These are phyloP conservation scores for Trichoderma polysporum DNA, from an alignment of 2,329 filamentous ascomycete species.

Conservation along the genomic window DNA sequence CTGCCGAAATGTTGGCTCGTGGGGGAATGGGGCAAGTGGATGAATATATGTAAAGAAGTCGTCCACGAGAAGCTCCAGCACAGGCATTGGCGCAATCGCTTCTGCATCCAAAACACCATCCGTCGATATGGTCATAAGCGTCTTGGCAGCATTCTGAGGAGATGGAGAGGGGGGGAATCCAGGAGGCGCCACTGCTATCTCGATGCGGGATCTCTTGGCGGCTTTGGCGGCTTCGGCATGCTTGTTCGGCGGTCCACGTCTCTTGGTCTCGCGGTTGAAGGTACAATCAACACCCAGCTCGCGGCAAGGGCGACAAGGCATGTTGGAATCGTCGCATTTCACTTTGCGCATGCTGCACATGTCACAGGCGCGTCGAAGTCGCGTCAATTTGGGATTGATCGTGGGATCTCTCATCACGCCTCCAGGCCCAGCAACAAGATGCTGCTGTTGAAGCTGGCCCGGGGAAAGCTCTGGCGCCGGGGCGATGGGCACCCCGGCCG, in stretches of 20 bases:
- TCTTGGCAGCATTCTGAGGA: slow-evolving; percentile 49
- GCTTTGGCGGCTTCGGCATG: slow-evolving; percentile 57
- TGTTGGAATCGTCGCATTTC: slow-evolving; percentile 57
- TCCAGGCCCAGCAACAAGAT: slow-evolving; percentile 21
- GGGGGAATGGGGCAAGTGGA: slow-evolving; percentile 73
- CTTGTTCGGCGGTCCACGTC: slow-evolving; percentile 59
- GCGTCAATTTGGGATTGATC: slow-evolving; percentile 52
- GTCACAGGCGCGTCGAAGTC: slow-evolving; percentile 58
- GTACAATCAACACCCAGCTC: slow-evolving; percentile 60
- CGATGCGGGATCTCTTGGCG: slow-evolving; percentile 48
- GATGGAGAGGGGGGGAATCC: slow-evolving; percentile 39
- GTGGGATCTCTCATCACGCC: slow-evolving; percentile 40
- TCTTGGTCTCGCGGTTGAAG: slow-evolving; percentile 56
- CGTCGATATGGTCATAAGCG: slow-evolving; percentile 47
- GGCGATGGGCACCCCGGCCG: slow-evolving; percentile 14
- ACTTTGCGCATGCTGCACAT: slow-evolving; percentile 63
- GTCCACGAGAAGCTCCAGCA: slow-evolving; percentile 68
- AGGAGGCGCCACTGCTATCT: slow-evolving; percentile 27
- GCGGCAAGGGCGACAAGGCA: slow-evolving; percentile 57
- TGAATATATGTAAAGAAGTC: slow-evolving; percentile 85
- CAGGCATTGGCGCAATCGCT: slow-evolving; percentile 67
- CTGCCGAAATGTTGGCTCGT: slow-evolving; percentile 73
- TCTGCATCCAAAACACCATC: slow-evolving; percentile 59
- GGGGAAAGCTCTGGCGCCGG: slow-evolving; percentile 19
- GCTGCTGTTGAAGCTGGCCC: slow-evolving; percentile 24